These are phyloP conservation scores for Gloeophyllum trabeum DNA, from an alignment of 768 basidiomycete genomes.

Conservation along the genomic window DNA sequence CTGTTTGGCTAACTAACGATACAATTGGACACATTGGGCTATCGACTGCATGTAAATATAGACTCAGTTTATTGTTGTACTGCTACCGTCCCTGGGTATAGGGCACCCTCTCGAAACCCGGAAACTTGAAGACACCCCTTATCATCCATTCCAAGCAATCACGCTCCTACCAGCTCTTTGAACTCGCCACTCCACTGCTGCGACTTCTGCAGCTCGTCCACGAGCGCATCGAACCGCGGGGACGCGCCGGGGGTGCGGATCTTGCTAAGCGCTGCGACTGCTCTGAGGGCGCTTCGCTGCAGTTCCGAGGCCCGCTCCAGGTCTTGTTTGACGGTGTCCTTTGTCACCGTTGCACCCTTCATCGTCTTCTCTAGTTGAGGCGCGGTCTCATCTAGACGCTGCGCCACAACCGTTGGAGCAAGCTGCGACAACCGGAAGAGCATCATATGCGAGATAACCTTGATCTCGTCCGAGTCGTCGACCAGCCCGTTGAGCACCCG, in stretches of 20 bases:
- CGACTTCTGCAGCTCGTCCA: slow-evolving; percentile 61
- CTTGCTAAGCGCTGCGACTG: slow-evolving; percentile 79
- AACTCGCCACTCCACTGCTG: slow-evolving; percentile 62
- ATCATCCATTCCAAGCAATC: slow-evolving; percentile 31
- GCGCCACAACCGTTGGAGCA: slow-evolving; percentile 73
- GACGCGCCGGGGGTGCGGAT: slow-evolving; percentile 53
- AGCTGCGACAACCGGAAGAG: slow-evolving; percentile 84
- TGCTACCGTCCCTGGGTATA: slow-evolving; percentile 12
- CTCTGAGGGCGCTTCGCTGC: slow-evolving; percentile 82
- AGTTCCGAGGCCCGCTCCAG: slow-evolving; percentile 81
- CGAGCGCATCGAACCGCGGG: slow-evolving; percentile 68
- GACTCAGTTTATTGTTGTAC: neutral
- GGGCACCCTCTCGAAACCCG: slow-evolving; percentile 15
- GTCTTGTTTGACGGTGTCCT: slow-evolving; percentile 95
- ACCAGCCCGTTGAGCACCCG: slow-evolving; percentile 73
- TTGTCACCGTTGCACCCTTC: slow-evolving; percentile 80
- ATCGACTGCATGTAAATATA: no score
- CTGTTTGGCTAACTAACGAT: slow-evolving; percentile 18
- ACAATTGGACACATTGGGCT: no score
- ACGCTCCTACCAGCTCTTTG: slow-evolving; percentile 35
- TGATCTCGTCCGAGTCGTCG: slow-evolving; percentile 94
- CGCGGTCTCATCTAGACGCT: slow-evolving; percentile 76
- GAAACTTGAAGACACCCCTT: slow-evolving; percentile 32
- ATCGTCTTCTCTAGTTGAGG: slow-evolving; percentile 81
- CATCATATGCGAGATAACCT: slow-evolving; percentile 93